These are phyloP conservation scores for Jamesozyma rosinii DNA, from an alignment of 805 yeast species.

Conservation along the genomic window DNA sequence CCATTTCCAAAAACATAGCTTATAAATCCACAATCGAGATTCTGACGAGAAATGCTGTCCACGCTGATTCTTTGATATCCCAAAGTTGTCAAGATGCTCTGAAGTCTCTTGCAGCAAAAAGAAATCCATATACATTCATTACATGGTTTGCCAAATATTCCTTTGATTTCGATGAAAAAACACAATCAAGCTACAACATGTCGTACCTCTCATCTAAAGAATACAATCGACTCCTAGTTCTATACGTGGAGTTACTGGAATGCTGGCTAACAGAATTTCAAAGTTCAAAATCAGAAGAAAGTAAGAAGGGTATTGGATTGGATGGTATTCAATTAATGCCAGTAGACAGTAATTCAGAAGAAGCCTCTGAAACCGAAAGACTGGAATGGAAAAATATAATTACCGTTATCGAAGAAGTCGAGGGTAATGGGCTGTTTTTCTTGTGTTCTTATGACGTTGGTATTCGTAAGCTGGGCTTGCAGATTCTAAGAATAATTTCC, in stretches of 20 bases:
- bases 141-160: constrained; percentile 72
- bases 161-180: constrained; percentile 68
- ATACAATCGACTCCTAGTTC: constrained; percentile 48
- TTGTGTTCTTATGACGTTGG: constrained; percentile 78
- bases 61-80: constrained; percentile 53
- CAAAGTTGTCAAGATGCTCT: constrained; percentile 55
- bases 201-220: constrained; percentile 53
- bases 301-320: constrained; percentile 25
- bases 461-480: constrained; percentile 65
- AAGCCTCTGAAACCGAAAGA: constrained; percentile 41
- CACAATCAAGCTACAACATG: constrained; percentile 43
- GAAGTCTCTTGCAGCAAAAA: constrained; percentile 54
- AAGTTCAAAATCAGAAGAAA: constrained; percentile 26
- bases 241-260: constrained; percentile 70
- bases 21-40: constrained; percentile 64
- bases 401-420: constrained; percentile 86
- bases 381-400: constrained; percentile 70
- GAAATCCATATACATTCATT: constrained; percentile 60
- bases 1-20: constrained; percentile 38
- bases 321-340: constrained; percentile 25
- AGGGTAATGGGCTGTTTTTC: constrained; percentile 89
- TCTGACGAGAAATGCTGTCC: constrained; percentile 67
- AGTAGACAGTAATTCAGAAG: constrained; percentile 14
- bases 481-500: constrained; percentile 68
- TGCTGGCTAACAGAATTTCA: constrained; percentile 73